A percentile compares a stretch with the other conserved stretches of the same genome.
Conservation (phyloP, 2,329 filamentous ascomycete species). For the Apiospora saccharicola region DNA sequence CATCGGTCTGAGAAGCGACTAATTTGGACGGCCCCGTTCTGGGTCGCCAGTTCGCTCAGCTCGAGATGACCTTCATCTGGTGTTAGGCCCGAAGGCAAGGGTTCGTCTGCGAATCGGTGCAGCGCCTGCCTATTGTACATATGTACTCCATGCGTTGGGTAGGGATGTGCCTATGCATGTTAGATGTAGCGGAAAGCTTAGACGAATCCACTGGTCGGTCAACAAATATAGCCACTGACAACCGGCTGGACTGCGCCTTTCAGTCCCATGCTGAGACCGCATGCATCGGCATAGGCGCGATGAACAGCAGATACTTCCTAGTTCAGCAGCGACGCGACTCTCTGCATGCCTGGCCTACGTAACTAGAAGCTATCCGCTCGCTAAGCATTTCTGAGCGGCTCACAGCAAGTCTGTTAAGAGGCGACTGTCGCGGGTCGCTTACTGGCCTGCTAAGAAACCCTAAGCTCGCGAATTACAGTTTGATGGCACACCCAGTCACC, state of each 20-base stretch:
- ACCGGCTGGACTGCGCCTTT: background rate
- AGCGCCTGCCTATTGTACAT: slow-evolving; percentile 10
- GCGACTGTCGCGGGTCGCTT: background rate
- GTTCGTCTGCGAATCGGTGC: slow-evolving; percentile 9
- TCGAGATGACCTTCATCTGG: slow-evolving; percentile 2
- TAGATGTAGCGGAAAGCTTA: background rate
- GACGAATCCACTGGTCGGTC: slow-evolving; percentile 4
- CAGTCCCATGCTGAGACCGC: background rate
- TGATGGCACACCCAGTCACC: slow-evolving; percentile 9
- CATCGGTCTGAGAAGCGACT: background rate
- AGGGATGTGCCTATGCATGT: background rate
- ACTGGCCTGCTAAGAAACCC: background rate
- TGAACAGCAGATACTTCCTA: background rate
- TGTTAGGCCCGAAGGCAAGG: slow-evolving; percentile 12
- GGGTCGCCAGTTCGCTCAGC: slow-evolving; percentile 13
- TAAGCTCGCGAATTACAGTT: background rate
- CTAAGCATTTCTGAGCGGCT: background rate
- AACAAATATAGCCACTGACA: background rate
- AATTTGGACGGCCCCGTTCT: slow-evolving; percentile 9
- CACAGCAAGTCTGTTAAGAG: background rate
- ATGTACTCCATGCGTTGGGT: background rate
- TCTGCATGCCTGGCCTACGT: background rate
- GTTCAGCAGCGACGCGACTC: background rate
- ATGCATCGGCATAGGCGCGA: background rate
- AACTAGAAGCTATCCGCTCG: background rate